These are phyloP conservation scores for Neurospora tetraspora DNA, from an alignment of 495 filamentous ascomycete genomes.

Conservation along the genomic window DNA sequence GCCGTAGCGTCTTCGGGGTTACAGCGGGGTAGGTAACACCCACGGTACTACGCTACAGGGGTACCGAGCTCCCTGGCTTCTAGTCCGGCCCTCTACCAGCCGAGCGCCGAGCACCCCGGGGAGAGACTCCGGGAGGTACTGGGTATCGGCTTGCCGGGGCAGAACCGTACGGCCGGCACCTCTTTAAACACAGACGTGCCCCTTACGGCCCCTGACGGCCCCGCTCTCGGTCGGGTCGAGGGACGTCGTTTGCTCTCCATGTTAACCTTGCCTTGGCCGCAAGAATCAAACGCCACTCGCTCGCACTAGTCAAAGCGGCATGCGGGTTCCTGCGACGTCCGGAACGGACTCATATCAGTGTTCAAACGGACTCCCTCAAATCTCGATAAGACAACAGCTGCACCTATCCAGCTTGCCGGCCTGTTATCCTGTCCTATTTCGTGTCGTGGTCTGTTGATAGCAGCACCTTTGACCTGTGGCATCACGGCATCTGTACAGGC, in stretches of 20 bases:
- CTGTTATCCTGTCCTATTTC: background rate
- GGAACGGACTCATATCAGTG: background rate
- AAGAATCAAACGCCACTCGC: background rate
- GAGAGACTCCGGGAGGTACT: background rate
- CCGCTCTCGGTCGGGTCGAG: background rate
- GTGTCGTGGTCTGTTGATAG: background rate
- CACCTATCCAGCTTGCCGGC: background rate
- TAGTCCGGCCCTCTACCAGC: background rate
- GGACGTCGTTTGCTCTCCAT: background rate
- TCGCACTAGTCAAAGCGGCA: background rate
- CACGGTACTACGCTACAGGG: background rate
- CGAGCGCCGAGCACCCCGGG: background rate
- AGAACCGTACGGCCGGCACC: background rate
- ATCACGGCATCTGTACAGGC: background rate
- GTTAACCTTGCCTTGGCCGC: background rate
- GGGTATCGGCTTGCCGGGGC: background rate
- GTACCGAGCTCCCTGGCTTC: background rate
- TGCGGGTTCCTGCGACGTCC: background rate
- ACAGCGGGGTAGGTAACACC: background rate
- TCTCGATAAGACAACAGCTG: background rate
- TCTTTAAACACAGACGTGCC: background rate
- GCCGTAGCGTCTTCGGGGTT: background rate
- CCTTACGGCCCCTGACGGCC: background rate
- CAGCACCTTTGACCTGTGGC: background rate
- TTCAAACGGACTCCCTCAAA: background rate